Base-by-base conservation (phyloP, 164 flowering plant genomes). In the Houttuynia cordata region DNA sequence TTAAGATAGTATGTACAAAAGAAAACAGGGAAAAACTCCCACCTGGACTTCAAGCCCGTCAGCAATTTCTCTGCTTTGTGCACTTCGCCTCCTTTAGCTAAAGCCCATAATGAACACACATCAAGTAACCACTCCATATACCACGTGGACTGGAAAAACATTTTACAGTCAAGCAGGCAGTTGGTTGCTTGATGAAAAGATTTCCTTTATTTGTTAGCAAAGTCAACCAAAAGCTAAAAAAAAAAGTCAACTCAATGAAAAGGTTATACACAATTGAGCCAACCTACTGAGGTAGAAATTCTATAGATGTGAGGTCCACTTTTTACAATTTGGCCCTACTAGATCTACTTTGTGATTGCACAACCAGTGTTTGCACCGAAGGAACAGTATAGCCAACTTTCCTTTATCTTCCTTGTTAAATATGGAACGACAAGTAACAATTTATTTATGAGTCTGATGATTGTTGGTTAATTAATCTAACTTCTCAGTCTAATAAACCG, bases 71-170 rank as follows among this genome's bases (percentile, higher is more conserved):
- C 87, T 10, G 84, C 93, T 72, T 70, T 73, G 50, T 58, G 54
- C 34, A 62, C n/a, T 70, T 78, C 77, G 47, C 83, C 77, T 18
- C 76, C 57, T 59, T 51, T 56, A 25, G 91, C 77, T 72, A 91
- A 74, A 51, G 87, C 88, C 97, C 96, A 88, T 54, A 82, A n/a
- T 60, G 68, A 76, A 75, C 86, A 75, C 65, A 88, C 18, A 74
- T 91, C 96, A 66, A 88, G 83, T 62, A 81, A 90, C 96, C 90
- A 91, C 62, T 86, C 96, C 20, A 76, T 20, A 71, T 74, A 69
- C 97, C 97, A 91, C 51, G 63, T 64, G 13, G 74, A 68, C 97
- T 91, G 73, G 57, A 52, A 6, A 55, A 10, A 61, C n/a, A 24
- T n/a, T 42, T 13, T 24, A 24, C 54, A 23, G 5, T 30, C 54